These are phyloP conservation scores for Penicillium sp. DNA, from an alignment of 2,329 filamentous ascomycete species.

Conservation along the genomic window DNA sequence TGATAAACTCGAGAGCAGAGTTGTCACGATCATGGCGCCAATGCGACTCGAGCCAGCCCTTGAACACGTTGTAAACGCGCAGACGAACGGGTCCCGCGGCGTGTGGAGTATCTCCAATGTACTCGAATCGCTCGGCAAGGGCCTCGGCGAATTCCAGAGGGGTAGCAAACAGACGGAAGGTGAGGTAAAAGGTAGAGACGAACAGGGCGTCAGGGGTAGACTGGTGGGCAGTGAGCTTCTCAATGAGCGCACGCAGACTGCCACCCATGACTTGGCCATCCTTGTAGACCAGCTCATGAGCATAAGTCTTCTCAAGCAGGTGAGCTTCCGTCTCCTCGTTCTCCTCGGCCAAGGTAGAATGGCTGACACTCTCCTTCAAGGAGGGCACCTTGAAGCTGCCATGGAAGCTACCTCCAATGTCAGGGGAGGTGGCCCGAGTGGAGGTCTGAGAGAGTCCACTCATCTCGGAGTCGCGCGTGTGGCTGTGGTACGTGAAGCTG, in stretches of 20 bases:
- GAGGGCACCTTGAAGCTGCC: conserved; percentile 61
- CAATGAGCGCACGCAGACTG: conserved; percentile 85
- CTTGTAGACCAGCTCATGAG: conserved; percentile 91
- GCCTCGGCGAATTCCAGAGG: conserved; percentile 76
- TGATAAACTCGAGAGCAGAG: conserved; percentile 72
- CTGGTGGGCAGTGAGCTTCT: conserved; percentile 89
- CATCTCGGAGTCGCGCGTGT: conserved; percentile 72
- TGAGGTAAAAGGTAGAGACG: conserved; percentile 92
- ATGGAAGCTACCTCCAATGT: conserved; percentile 58
- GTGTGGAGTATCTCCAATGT: conserved; percentile 75
- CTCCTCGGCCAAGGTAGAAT: conserved; percentile 69
- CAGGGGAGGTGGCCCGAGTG: conserved; percentile 85
- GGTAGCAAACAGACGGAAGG: conserved; percentile 89
- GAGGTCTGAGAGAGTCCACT: conserved; percentile 80
- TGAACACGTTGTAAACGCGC: conserved; percentile 94
- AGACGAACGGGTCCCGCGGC: conserved; percentile 80
- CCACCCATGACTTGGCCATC: conserved; percentile 94
- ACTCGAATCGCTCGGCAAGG: conserved; percentile 90
- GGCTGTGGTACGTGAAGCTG: conserved; percentile 74
- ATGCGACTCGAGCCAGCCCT: conserved; percentile 95
- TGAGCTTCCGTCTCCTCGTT: conserved; percentile 77
- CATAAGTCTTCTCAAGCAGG: conserved; percentile 87
- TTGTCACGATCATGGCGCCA: conserved; percentile 84
- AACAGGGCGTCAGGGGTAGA: conserved; percentile 90
- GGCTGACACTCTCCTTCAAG: conserved; percentile 68